Conservation (phyloP, 2,329 filamentous ascomycete species). For the Parasarocladium wereldwijsianum region DNA sequence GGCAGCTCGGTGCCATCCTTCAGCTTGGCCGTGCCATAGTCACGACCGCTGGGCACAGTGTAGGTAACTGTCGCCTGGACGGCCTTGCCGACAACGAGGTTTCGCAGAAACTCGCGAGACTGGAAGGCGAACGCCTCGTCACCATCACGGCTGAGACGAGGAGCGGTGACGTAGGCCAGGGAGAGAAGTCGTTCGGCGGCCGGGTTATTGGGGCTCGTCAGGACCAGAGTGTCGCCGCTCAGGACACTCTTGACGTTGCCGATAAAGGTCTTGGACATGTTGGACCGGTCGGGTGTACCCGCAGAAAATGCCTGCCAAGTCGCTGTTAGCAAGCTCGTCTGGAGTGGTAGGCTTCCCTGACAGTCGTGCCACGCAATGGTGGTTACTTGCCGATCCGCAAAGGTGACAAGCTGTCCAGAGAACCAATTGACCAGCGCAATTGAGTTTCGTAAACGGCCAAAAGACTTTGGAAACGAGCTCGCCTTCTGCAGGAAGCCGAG, state of each 20-base stretch:
- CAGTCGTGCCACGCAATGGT: too few relatives aligned
- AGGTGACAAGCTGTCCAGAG: too few relatives aligned
- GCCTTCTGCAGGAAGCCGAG: too few relatives aligned
- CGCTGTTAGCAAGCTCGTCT: not conserved
- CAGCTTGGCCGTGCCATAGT: conserved; percentile 72
- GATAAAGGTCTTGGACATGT: conserved; percentile 39
- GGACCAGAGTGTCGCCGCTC: conserved; percentile 82
- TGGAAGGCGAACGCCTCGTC: conserved; percentile 90
- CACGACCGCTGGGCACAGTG: conserved; percentile 71
- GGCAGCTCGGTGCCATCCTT: conserved; percentile 65
- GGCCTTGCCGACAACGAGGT: conserved; percentile 70
- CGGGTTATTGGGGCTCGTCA: conserved; percentile 70
- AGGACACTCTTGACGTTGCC: conserved; percentile 84
- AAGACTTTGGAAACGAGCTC: too few relatives aligned
- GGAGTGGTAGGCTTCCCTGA: too few relatives aligned
- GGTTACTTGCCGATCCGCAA: too few relatives aligned
- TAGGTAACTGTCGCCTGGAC: conserved; percentile 79
- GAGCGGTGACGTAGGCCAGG: conserved; percentile 82
- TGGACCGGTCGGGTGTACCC: conserved; percentile 11
- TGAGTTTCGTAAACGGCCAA: too few relatives aligned
- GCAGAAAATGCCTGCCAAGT: not conserved
- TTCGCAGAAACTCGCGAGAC: conserved; percentile 83
- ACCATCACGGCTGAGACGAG: conserved; percentile 72
- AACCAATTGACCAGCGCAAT: too few relatives aligned
- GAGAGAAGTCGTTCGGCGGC: conserved; percentile 74